These are phyloP conservation scores for Pseudocercospora macadamiae DNA, from an alignment of 2,329 filamentous ascomycete genomes.

Conservation along the genomic window DNA sequence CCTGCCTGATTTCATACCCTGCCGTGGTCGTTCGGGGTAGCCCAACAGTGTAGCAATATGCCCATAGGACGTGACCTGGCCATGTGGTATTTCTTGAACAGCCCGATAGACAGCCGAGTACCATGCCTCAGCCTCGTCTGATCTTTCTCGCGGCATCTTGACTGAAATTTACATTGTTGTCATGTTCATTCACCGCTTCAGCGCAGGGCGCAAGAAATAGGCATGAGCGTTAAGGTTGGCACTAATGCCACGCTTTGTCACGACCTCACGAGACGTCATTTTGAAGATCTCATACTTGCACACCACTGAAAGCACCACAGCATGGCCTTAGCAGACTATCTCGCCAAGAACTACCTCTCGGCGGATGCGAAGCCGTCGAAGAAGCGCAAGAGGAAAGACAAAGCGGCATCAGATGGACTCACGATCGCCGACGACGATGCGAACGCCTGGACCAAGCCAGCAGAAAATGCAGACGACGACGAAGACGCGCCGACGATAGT, in stretches of 20 bases:
- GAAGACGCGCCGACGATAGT: conserved; percentile 55
- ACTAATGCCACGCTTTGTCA: neutral
- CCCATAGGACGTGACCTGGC: conserved; percentile 85
- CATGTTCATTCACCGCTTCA: neutral
- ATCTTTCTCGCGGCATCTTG: conserved; percentile 61
- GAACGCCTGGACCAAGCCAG: conserved; percentile 52
- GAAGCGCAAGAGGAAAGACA: conserved; percentile 52
- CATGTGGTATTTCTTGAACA: conserved; percentile 80
- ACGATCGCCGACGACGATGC: conserved; percentile 58
- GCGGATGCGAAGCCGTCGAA: conserved; percentile 61
- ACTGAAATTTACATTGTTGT: conserved; percentile 19
- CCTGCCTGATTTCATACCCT: conserved; percentile 13
- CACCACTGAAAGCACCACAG: neutral
- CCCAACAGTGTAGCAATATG: conserved; percentile 75
- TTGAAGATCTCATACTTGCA: conserved; percentile 1
- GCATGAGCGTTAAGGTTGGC: neutral
- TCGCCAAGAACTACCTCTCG: conserved; percentile 88
- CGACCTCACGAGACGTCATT: conserved; percentile 6
- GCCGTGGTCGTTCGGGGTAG: conserved; percentile 53
- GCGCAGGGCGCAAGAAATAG: neutral
- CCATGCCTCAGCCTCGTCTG: conserved; percentile 75
- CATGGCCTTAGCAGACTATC: conserved; percentile 77
- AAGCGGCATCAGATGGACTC: conserved; percentile 45
- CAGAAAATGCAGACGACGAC: conserved; percentile 57
- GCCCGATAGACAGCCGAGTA: conserved; percentile 78